phyloP scores from a whole-genome alignment of 2,329 filamentous ascomycete species.

The Capronia americana region DNA sequence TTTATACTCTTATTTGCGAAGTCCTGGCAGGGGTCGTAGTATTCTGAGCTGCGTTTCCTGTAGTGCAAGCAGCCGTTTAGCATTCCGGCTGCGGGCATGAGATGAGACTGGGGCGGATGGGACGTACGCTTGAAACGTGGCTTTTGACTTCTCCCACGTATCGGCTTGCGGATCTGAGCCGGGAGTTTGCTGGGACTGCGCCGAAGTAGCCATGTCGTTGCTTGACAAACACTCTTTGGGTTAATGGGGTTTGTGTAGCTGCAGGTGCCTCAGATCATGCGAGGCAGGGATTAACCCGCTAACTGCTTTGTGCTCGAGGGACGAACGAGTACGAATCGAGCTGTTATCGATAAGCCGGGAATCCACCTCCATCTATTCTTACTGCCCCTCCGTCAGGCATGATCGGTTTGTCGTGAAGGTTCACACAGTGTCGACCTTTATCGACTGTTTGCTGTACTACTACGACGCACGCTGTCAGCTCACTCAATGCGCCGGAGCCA shows the following conservation, averaged over 20 bases:
- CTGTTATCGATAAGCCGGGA: constrained; percentile 5
- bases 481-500: background rate
- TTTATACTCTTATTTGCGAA: constrained; percentile 83
- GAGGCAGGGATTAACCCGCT: constrained; percentile 5
- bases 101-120: background rate
- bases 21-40: constrained; percentile 94
- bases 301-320: background rate
- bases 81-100: constrained; percentile 1
- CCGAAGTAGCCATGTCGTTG: constrained; percentile 33
- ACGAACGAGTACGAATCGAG: background rate
- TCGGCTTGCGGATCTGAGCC: constrained; percentile 18
- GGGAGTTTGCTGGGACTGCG: constrained; percentile 20
- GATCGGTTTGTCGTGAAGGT: background rate
- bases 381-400: background rate
- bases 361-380: background rate
- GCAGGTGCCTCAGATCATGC: constrained; percentile 13
- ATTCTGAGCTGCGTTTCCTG: constrained; percentile 88
- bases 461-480: background rate
- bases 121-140: constrained; percentile 32
- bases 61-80: background rate
- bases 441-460: no score
- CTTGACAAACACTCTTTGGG: constrained; percentile 13
- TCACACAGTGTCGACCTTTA: no score
- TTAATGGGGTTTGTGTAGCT: constrained; percentile 5
- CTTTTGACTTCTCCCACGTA: constrained; percentile 34